Evolutionary conservation across 2,329 filamentous ascomycete genomes (phyloP).

Genomic region (Aspergillus unguis): DNA sequence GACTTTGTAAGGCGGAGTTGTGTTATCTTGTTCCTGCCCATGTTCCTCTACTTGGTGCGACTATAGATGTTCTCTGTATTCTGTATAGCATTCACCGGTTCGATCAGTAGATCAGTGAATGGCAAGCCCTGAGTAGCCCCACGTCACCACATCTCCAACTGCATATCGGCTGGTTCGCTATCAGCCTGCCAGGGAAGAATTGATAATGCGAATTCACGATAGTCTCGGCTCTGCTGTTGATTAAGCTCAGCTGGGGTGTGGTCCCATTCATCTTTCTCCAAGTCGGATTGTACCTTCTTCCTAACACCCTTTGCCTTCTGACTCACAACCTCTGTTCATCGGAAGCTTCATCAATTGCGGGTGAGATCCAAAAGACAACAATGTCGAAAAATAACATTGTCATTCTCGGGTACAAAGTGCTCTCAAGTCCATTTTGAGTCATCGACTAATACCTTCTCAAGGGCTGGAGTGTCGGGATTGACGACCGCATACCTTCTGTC

Average conservation of each 20-base stretch:
- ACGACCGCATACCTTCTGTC: constrained; percentile 64
- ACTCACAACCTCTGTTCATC: neutral
- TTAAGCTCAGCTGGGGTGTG: neutral
- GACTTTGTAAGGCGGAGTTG: too few relatives aligned
- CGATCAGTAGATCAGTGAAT: too few relatives aligned
- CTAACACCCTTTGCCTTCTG: neutral
- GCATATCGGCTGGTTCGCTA: neutral
- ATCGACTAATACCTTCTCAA: constrained; percentile 27
- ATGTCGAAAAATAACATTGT: constrained; percentile 40
- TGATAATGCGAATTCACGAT: neutral
- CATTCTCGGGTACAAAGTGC: constrained; percentile 35
- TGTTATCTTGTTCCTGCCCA: too few relatives aligned
- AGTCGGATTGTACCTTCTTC: neutral
- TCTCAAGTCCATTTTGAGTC: neutral
- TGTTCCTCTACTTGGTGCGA: too few relatives aligned
- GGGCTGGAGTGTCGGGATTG: constrained; percentile 64
- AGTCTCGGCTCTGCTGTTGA: neutral
- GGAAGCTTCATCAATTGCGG: neutral
- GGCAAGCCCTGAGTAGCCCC: neutral
- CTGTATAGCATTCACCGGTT: too few relatives aligned
- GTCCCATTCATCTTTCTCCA: neutral
- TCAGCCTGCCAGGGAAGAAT: neutral
- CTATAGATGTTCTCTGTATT: too few relatives aligned
- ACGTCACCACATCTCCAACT: neutral
- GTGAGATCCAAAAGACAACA: neutral